Base-by-base conservation (phyloP, 345 rosid species). In the Trapa incisa region DNA sequence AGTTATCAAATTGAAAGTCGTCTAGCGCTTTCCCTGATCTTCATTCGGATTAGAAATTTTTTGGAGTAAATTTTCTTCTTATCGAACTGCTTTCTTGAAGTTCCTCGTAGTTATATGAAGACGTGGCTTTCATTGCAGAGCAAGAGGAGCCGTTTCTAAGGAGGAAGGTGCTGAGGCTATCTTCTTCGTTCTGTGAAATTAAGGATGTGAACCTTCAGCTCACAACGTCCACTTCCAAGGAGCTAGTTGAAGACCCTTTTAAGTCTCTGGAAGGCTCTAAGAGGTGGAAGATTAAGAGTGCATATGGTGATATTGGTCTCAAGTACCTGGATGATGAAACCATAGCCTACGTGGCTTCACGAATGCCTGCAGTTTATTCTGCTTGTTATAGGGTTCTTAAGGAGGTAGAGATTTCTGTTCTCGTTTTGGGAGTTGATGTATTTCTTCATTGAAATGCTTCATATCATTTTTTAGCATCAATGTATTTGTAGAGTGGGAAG, bases 361-460 rank as follows among this genome's bases (percentile, higher is more conserved):
- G 97, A 67, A 94, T 94, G 99, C 99, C 96, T 7, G 93, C 96
- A 3, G 96, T 91, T 17, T 89, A 81, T 83, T 91, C 97, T 57
- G 93, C 93, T 64, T 89, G 96, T 39, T 77, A 75, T 60, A 84
- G 97, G 75, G 88, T 91, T 63, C 89, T 89, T 53, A 75, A 72
- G n/a, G 97, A 94, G 87, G 91, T 89, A 75, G 3, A 37, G 13
- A 12, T 32, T 8, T 29, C 37, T 58, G 16, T 58, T 58, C 63
- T 58, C 9, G 8, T 22, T 58, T 58, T 58, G 9, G 63, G 38
- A 35, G 37, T n/a, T 10, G 7, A 22, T 22, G 58, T 53, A 10
- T 17, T 7, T 12, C 6, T 22, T 54, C 35, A n/a, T 6, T 54
- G 0, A 7, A n/a, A 7, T 54, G 22, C 22, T 5, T n/a, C 6